Base-by-base conservation (phyloP, 768 basidiomycete genomes). In the Pisolithus albus region DNA sequence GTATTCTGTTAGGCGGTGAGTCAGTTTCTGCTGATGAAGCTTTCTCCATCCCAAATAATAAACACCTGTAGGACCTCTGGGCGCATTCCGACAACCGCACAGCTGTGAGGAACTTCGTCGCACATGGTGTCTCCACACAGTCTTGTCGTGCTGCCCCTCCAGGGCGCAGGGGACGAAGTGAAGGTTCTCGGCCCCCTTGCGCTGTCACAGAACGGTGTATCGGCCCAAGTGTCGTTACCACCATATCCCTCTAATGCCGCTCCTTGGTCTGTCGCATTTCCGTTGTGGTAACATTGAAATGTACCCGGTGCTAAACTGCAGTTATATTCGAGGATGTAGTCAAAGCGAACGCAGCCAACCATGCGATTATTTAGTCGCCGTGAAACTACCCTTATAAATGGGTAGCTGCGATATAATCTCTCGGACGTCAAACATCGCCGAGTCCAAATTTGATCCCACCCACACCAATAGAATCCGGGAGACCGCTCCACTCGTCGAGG, bases 71-170 rank as follows among this genome's bases (percentile, higher is more conserved):
- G n/a, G n/a, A n/a, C n/a, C 71, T 87, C 2, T 88, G 86, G 86
- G 62, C 79, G 3, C 85, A 88, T 62, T 84, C 82, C 21, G 70
- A 83, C 57, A 86, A 84, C 56, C 83, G 83, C 3, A 86, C 81
- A 0, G 79, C 78, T 1, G 70, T 81, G 21, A 75, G 84, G 16
- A 81, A 78, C 61, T 73, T 85, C 58, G 79, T 77, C 2, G 74
- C 70, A 5, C 45, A 67, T 9, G 67, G 64, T 19, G 82, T 87
- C 59, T 82, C 7, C 86, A 87, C n/a, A n/a, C 53, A 85, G 84
- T 4, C 83, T 86, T 24, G 78, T 82, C 18, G 85, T 83, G 26
- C 59, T 87, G 10, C 67, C 88, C 50, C 65, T 87, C 43, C 76
- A 73, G 46, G 86, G 88, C 56, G 81, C 75, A 1, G 84, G 83